Evolutionary conservation across 345 rosid species (phyloP).

Genomic region (Eucalyptus rudis): DNA sequence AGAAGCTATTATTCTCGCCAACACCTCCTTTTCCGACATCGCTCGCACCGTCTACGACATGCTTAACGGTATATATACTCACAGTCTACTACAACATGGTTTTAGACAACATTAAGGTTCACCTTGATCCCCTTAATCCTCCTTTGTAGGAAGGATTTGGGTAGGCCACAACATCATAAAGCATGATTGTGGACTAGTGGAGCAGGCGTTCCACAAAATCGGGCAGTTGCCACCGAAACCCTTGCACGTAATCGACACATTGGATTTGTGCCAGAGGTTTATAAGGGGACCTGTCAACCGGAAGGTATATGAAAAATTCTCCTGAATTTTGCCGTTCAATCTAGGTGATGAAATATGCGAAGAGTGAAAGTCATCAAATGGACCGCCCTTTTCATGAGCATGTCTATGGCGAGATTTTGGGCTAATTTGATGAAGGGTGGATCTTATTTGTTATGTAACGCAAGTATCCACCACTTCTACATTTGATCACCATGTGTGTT

Average conservation of each 20-base stretch:
- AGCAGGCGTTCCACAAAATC: not conserved
- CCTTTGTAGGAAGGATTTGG: not conserved
- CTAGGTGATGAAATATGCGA: not conserved
- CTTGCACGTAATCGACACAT: fast-evolving
- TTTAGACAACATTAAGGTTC: not conserved
- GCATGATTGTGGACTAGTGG: not conserved
- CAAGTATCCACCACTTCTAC: not conserved
- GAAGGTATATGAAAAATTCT: not conserved
- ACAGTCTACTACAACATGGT: not conserved
- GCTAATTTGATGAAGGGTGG: not conserved
- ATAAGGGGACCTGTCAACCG: not conserved
- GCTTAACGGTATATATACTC: not conserved
- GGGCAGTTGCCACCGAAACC: not conserved
- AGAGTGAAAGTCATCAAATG: not conserved
- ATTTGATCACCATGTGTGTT: not conserved
- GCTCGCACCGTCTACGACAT: not conserved
- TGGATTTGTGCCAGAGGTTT: not conserved
- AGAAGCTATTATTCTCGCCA: not conserved
- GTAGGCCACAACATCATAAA: not conserved
- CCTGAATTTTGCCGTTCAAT: not conserved
- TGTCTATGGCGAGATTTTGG: not conserved
- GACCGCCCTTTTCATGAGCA: not conserved
- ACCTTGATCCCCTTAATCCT: not conserved
- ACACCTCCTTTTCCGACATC: not conserved
- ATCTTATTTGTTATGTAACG: not conserved